phyloP scores from a whole-genome alignment of 164 flowering plant species.

The Paratinospora sagittata region DNA sequence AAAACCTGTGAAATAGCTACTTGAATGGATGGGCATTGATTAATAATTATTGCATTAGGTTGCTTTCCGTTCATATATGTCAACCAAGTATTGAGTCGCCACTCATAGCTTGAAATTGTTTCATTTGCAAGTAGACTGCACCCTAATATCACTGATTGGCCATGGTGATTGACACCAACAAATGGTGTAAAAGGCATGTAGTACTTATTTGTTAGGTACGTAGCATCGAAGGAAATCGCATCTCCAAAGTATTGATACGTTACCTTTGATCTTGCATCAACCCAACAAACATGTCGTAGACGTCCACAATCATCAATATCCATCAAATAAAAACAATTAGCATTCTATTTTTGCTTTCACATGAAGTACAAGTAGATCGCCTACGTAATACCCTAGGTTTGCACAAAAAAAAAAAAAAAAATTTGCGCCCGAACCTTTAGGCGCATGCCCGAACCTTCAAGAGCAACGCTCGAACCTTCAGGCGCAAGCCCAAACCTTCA shows the following conservation, averaged over 20 bases:
- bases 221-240: constrained; percentile 50
- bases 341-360: constrained; percentile 35
- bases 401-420: no score
- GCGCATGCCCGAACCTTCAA: no score
- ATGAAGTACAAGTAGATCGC: constrained; percentile 34
- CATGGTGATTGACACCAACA: constrained; percentile 69
- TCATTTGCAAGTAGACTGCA: constrained; percentile 59
- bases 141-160: constrained; percentile 51
- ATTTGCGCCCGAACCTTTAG: no score
- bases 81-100: constrained; percentile 63
- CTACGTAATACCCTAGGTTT: constrained; percentile 44
- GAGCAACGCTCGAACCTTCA: no score
- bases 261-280: constrained; percentile 56
- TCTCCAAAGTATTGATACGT: constrained; percentile 53
- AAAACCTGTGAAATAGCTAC: constrained; percentile 46
- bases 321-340: constrained; percentile 52
- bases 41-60: constrained; percentile 55
- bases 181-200: constrained; percentile 56
- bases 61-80: constrained; percentile 32
- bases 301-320: constrained; percentile 53
- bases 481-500: no score
- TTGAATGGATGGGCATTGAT: constrained; percentile 40
- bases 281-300: constrained; percentile 62
- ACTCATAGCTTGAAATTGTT: constrained; percentile 40
- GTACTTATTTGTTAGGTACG: constrained; percentile 42